Percentiles rank a stretch among this genome's conserved stretches.
These are phyloP conservation scores for Diaporthe sp. DNA, from an alignment of 2,329 filamentous ascomycete species.

Conservation along the genomic window DNA sequence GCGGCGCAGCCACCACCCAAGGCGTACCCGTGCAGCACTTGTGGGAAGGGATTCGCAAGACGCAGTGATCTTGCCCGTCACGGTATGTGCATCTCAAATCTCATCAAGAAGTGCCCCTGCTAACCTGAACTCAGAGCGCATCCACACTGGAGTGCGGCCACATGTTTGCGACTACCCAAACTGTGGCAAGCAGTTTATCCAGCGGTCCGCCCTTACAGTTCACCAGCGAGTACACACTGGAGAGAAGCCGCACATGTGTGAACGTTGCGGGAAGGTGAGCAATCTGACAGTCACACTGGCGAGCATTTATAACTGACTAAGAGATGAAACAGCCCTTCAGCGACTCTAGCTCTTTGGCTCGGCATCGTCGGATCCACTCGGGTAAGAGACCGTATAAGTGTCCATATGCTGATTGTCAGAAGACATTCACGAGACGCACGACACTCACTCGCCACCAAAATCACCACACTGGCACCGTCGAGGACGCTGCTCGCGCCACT, in stretches of 20 bases:
- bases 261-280: conserved; percentile 92
- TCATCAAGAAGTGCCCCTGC: conserved; percentile 27
- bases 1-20: conserved; percentile 62
- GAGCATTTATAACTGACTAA: conserved; percentile 42
- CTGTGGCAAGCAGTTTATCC: conserved; percentile 97
- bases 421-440: conserved; percentile 96
- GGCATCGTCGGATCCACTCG: conserved; percentile 94
- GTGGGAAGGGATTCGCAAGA: conserved; percentile 91
- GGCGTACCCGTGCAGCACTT: conserved; percentile 90
- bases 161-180: conserved; percentile 91
- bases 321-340: conserved; percentile 81
- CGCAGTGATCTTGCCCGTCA: conserved; percentile 95
- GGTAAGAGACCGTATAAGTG: conserved; percentile 98
- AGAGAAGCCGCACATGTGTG: conserved; percentile 98
- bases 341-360: conserved; percentile 92
- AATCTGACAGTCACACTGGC: not conserved
- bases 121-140: conserved; percentile 77
- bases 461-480: conserved; percentile 93
- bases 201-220: conserved; percentile 94
- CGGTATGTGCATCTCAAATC: conserved; percentile 60
- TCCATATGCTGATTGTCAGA: conserved; percentile 96
- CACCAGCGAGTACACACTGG: conserved; percentile 96
- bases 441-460: conserved; percentile 97
- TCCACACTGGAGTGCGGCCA: conserved; percentile 91
- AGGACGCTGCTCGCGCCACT: conserved; percentile 91